Percentiles rank a stretch among this genome's conserved stretches.
phyloP scores from a whole-genome alignment of 108 stramenopile species.

The Nannochloropsis gaditana region DNA sequence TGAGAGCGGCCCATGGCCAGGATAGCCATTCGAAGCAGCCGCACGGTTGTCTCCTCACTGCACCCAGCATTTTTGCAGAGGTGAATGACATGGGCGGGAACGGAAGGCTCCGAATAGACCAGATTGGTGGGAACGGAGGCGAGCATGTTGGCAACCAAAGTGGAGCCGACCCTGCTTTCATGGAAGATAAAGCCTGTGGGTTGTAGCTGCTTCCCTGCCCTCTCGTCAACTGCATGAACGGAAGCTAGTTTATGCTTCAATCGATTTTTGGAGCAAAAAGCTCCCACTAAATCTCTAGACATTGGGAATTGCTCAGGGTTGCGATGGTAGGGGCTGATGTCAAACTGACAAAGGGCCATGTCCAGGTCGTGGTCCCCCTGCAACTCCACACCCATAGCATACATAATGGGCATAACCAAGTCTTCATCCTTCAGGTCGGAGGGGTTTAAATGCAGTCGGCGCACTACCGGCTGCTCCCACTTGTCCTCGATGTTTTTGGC shows the following conservation, averaged over 20 bases:
- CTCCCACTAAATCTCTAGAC: not conserved
- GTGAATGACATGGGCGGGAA: slow-evolving; percentile 63
- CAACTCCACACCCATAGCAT: not conserved
- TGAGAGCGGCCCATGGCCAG: slow-evolving; percentile 41
- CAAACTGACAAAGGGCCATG: not conserved
- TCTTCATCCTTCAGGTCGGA: slow-evolving; percentile 16
- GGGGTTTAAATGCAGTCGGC: not conserved
- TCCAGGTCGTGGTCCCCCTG: slow-evolving; percentile 1
- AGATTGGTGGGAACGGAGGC: slow-evolving; percentile 65
- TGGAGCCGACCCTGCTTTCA: slow-evolving; percentile 82
- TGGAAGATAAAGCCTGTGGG: slow-evolving; percentile 80
- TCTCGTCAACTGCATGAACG: not conserved
- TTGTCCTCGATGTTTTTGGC: not conserved
- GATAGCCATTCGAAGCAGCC: slow-evolving; percentile 43
- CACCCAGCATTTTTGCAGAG: slow-evolving; percentile 51
- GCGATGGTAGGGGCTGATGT: slow-evolving; percentile 17
- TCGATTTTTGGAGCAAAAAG: not conserved
- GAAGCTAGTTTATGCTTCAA: not conserved
- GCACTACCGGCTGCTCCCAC: slow-evolving; percentile 7
- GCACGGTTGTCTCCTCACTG: not conserved
- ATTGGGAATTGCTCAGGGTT: not conserved
- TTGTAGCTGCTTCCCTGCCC: slow-evolving; percentile 14
- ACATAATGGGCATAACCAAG: not conserved
- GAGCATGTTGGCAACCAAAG: slow-evolving; percentile 87
- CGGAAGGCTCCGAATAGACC: slow-evolving; percentile 74